Conservation (phyloP, 2,329 filamentous ascomycete genomes). For the Claviceps capensis region DNA sequence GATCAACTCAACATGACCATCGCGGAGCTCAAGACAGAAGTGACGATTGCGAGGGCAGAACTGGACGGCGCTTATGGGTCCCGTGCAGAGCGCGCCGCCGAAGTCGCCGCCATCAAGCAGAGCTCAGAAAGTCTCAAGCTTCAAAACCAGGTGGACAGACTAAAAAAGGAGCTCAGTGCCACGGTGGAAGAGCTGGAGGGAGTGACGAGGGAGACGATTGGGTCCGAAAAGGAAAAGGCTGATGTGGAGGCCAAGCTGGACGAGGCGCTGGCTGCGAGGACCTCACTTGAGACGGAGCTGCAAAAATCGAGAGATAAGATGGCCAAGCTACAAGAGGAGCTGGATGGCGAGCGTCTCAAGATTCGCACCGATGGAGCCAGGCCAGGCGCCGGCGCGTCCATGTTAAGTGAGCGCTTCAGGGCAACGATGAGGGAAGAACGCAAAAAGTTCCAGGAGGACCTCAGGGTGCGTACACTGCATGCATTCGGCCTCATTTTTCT, state of each 20-base stretch:
- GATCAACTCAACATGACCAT: constrained; percentile 37
- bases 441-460: constrained; percentile 41
- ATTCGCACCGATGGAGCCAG: constrained; percentile 21
- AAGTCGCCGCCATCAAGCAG: constrained; percentile 40
- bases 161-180: constrained; percentile 35
- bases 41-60: constrained; percentile 47
- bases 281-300: constrained; percentile 28
- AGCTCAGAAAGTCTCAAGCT: constrained; percentile 32
- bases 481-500: not conserved
- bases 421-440: constrained; percentile 42
- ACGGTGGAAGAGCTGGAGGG: constrained; percentile 39
- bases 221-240: constrained; percentile 36
- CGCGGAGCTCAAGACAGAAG: constrained; percentile 47
- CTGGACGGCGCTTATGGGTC: constrained; percentile 48
- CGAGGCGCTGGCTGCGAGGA: constrained; percentile 17
- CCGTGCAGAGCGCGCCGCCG: constrained; percentile 43
- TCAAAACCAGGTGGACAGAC: constrained; percentile 31
- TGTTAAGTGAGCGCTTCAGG: constrained; percentile 44
- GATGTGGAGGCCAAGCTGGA: constrained; percentile 26
- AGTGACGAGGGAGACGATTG: constrained; percentile 38
- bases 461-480: constrained; percentile 26
- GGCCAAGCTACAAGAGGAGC: constrained; percentile 32
- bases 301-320: constrained; percentile 22
- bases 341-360: constrained; percentile 37
- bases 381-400: constrained; percentile 30